Percentiles rank a stretch among this genome's conserved stretches.
Conservation (phyloP, 2,329 filamentous ascomycete genomes). For the Fusarium nodosum region DNA sequence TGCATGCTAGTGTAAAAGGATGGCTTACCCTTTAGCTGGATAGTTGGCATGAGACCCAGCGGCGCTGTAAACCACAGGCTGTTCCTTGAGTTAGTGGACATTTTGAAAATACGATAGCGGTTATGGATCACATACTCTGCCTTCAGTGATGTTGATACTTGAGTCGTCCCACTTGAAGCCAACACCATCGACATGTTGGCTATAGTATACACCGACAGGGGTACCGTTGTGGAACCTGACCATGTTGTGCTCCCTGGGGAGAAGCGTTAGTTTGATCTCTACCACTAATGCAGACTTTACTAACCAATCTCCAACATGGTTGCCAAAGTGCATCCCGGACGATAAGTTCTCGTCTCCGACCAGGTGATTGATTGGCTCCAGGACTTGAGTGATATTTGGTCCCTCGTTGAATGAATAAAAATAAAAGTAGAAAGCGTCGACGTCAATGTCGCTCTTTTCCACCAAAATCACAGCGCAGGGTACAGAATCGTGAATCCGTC, state of each 20-base stretch:
- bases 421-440: slow-evolving; percentile 55
- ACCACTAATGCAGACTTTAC: not conserved
- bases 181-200: slow-evolving; percentile 48
- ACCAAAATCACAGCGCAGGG: slow-evolving; percentile 53
- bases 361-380: slow-evolving; percentile 49
- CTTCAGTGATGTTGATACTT: slow-evolving; percentile 42
- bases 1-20: accelerated
- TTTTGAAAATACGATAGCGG: no score
- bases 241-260: slow-evolving; percentile 47
- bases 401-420: slow-evolving; percentile 55
- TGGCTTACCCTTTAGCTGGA: slow-evolving; percentile 47
- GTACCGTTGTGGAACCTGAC: slow-evolving; percentile 48
- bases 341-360: slow-evolving; percentile 26
- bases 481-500: slow-evolving; percentile 46
- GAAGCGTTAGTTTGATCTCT: slow-evolving; percentile 1
- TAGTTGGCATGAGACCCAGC: slow-evolving; percentile 56
- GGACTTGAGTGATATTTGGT: slow-evolving; percentile 51
- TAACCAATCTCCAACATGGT: slow-evolving; percentile 52
- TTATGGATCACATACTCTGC: slow-evolving; percentile 46
- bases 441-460: slow-evolving; percentile 44
- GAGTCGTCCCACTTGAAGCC: slow-evolving; percentile 51
- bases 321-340: slow-evolving; percentile 49
- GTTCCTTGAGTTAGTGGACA: not conserved
- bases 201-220: slow-evolving; percentile 50
- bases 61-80: slow-evolving; percentile 55